phyloP scores from a whole-genome alignment of 2,329 filamentous ascomycete genomes.

The Zarea fungicola region DNA sequence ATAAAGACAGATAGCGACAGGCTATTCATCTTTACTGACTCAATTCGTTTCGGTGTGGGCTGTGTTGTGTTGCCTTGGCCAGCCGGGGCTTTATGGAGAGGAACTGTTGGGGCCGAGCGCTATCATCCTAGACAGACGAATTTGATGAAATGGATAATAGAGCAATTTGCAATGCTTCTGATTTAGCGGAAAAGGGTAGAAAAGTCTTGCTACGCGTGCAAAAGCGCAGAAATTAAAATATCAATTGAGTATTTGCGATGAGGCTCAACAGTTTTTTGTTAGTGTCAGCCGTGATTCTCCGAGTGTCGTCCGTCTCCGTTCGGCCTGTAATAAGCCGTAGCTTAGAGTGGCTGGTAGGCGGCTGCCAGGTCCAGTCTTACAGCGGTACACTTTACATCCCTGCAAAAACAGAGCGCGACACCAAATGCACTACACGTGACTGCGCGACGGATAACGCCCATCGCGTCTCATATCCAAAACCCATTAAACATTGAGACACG shows the following conservation, averaged over 20 bases:
- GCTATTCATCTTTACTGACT: too few relatives aligned
- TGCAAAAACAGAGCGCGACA: not conserved
- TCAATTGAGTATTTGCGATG: slow-evolving; percentile 2
- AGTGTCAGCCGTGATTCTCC: slow-evolving; percentile 18
- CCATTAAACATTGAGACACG: slow-evolving; percentile 9
- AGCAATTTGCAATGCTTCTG: not conserved
- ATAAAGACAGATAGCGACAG: slow-evolving; percentile 34
- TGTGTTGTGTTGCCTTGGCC: not conserved
- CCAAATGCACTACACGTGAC: slow-evolving; percentile 25
- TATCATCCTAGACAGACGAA: slow-evolving; percentile 8
- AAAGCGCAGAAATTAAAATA: not conserved
- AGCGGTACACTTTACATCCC: too few relatives aligned
- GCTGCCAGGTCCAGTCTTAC: not conserved
- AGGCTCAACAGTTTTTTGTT: slow-evolving; percentile 15
- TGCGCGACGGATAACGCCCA: slow-evolving; percentile 19
- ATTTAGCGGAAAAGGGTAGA: not conserved
- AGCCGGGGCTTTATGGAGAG: not conserved
- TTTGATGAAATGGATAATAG: not conserved
- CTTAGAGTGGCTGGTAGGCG: not conserved
- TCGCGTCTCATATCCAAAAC: not conserved
- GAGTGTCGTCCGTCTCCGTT: slow-evolving; percentile 14
- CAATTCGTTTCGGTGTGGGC: too few relatives aligned
- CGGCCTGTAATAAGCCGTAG: not conserved
- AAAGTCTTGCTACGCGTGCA: not conserved
- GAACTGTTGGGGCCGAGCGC: not conserved